Base-by-base conservation (phyloP, 129 eudicot genomes). In the Dittrichia graveolens region DNA sequence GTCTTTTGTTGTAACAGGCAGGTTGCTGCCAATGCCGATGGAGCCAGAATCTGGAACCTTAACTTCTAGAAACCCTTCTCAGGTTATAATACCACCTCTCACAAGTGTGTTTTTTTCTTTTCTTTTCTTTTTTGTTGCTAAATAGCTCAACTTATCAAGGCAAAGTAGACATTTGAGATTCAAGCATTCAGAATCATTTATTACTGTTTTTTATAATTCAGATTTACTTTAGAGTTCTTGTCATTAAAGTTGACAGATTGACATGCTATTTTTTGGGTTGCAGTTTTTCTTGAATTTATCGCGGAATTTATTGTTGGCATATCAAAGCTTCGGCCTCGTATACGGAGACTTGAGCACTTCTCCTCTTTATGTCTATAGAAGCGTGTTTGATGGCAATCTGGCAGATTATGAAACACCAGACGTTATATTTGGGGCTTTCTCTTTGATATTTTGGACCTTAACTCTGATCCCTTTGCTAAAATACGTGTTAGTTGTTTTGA, bases 261-360 rank as follows among this genome's bases (percentile, higher is more conserved):
- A 41, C 70, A 60, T 69, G 67, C 40, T 67, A 34, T 56, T n/a
- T 49, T 38, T 54, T 42, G 71, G 67, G 75, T 74, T 82, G 88
- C 92, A 90, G 96, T 73, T 85, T 43, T 70, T 81, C 50, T 58
- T 40, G 71, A 79, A 55, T 78, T 67, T 83, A 53, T 80, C 91
- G 6, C 74, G 81, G 58, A 68, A 78, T 83, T 84, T 93, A 59
- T 52, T 89, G n/a, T 85, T 93, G 85, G 95, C 98, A 5, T 93
- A 93, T 66, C 96, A 93, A 77, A 89, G 98, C 86, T 81, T 93
- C 46, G 96, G 98, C 41, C 91, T 93, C 71, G 96, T 93, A n/a
- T 89, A 83, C 76, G 98, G 98, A 60, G 95, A 85, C 78, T 75
- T 89, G 83, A 90, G 96, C 82, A 89, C 96, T 73, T 93, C 98